Base-by-base conservation (phyloP, 177 flowering plant genomes). In the Vitis hybrid region DNA sequence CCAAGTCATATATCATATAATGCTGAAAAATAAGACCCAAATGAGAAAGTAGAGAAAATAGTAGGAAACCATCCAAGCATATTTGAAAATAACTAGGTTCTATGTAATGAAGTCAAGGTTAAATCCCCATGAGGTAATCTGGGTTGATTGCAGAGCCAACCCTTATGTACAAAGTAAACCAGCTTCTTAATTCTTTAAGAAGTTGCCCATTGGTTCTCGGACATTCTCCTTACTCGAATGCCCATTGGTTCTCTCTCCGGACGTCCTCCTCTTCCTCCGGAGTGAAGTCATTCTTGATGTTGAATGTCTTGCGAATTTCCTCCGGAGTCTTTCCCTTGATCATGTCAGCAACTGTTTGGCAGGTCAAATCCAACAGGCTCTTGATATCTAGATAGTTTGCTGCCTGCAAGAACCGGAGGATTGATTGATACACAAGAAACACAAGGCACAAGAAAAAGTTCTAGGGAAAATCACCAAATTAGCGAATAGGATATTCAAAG, bases 221-320 rank as follows among this genome's bases (percentile, higher is more conserved):
- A 41, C 46, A 41, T 41, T 8, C 46, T 27, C 30, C 3, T 67
- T 62, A 73, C 70, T 70, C 70, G 8, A 71, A 75, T 12, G 74
- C 78, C 78, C 78, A 75, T 5, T 54, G 64, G 55, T 71, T 66
- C 70, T 75, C 71, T 46, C 60, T 57, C 8, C 71, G 21, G 3
- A 71, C 55, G 46, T 71, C 63, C 68, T 61, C 74, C 51, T 76
- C 74, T 53, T 76, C 74, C 65, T 74, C 70, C 4, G 73, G 73
- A 14, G 67, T 61, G 58, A 75, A 71, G 21, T 74, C 77, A 48
- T 71, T 76, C 74, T 66, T 27, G 30, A 27, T 54, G 68, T 71
- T 76, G 71, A 76, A 71, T 0, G 53, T 63, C 65, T 27, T 41
- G 32, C 79, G 76, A 18, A 77, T 73, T 61, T 77, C 55, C 56